Evolutionary conservation across 208 protist species (phyloP).

Genomic region (Tetramitus jugosus): DNA sequence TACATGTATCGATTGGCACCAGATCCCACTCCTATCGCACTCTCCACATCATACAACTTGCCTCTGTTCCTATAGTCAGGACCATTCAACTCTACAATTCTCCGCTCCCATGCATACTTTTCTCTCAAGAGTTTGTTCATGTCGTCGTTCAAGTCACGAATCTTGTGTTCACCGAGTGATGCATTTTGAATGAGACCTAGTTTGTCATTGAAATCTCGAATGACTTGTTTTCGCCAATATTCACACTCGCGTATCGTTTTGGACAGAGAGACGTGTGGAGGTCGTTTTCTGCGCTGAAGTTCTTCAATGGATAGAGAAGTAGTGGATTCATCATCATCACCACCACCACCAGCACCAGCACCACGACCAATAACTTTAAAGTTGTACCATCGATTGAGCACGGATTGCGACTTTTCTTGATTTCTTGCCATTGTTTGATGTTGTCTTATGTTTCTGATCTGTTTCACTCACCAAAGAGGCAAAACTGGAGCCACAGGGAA

Average conservation of each 20-base stretch:
- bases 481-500: too few relatives aligned
- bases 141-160: constrained; percentile 73
- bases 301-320: neutral
- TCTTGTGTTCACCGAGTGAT: constrained; percentile 57
- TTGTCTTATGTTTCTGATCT: too few relatives aligned
- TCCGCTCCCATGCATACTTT: constrained; percentile 66
- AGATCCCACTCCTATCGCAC: neutral
- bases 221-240: constrained; percentile 7
- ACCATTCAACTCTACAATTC: constrained; percentile 63
- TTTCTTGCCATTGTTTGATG: constrained; percentile 15
- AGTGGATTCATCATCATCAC: neutral
- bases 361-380: too few relatives aligned
- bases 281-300: neutral
- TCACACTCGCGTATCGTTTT: neutral
- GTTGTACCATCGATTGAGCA: constrained; percentile 10
- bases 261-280: neutral
- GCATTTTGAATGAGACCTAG: constrained; percentile 12
- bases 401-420: constrained; percentile 13
- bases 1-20: constrained; percentile 48
- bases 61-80: constrained; percentile 41
- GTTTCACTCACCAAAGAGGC: too few relatives aligned
- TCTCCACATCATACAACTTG: neutral
- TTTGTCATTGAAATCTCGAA: neutral
- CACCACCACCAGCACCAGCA: too few relatives aligned
- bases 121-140: constrained; percentile 73